A percentile compares a stretch with the other conserved stretches of the same genome.
These are phyloP conservation scores for Eucalyptus paniculata DNA, from an alignment of 345 rosid genomes.

Conservation along the genomic window DNA sequence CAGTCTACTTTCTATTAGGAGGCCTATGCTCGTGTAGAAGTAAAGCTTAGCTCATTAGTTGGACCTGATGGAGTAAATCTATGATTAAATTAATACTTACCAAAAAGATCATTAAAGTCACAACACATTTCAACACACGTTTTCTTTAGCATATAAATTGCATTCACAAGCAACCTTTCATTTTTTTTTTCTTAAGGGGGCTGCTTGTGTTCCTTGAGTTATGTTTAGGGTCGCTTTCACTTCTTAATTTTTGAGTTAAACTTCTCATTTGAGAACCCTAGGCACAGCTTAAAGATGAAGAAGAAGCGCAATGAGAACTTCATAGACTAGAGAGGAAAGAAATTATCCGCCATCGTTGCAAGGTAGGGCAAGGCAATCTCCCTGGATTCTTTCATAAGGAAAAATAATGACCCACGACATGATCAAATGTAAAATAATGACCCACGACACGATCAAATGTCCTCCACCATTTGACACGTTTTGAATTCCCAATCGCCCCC, in stretches of 20 bases:
- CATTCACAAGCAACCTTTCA: neutral
- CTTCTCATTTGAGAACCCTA: neutral
- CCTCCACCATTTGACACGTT: neutral
- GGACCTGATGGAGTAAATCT: neutral
- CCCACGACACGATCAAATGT: neutral
- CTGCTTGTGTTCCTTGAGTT: neutral
- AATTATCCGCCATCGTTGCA: neutral
- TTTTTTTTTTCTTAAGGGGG: neutral
- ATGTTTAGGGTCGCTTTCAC: neutral
- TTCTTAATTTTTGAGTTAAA: neutral
- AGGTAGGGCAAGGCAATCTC: neutral
- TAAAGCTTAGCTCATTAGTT: neutral
- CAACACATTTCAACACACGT: neutral
- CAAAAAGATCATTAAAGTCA: neutral
- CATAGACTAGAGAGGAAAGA: neutral
- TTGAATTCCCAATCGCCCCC: neutral
- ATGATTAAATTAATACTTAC: neutral
- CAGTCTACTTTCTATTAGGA: neutral
- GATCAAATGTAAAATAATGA: too few species aligned
- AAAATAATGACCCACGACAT: neutral
- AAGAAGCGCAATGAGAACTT: neutral
- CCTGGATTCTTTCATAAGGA: neutral
- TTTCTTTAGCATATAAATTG: neutral
- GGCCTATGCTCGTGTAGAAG: neutral
- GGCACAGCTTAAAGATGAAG: neutral